Evolutionary conservation across 192 early-diverging fungal genomes (phyloP).

Genomic region (Coemansia sp.): DNA sequence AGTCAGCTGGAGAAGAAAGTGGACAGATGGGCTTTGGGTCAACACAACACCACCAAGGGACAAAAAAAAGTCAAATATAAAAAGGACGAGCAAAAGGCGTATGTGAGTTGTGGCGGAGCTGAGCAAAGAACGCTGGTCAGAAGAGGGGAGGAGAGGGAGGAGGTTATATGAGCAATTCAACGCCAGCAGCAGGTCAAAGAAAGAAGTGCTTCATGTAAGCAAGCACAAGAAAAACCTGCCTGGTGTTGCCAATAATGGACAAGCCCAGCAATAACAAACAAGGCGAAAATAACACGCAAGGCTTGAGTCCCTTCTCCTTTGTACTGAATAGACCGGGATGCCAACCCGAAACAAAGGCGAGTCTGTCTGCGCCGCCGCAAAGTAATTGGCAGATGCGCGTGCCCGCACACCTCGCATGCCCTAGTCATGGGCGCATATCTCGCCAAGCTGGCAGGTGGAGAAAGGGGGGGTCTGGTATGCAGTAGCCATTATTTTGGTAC

Average conservation of each 20-base stretch:
- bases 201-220: constrained; percentile 8
- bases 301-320: neutral
- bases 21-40: neutral
- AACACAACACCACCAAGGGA: constrained; percentile 7
- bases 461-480: neutral
- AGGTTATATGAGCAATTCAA: constrained; percentile 1
- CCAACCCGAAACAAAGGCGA: constrained; percentile 1
- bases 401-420: neutral
- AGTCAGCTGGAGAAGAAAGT: neutral
- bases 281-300: constrained; percentile 3
- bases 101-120: neutral
- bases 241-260: neutral
- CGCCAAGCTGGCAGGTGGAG: neutral
- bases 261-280: constrained; percentile 9
- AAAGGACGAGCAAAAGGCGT: constrained; percentile 10
- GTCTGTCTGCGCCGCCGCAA: constrained; percentile 1
- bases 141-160: constrained; percentile 11
- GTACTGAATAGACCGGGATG: neutral
- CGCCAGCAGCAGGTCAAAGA: neutral
- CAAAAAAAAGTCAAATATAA: constrained; percentile 21
- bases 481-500: constrained; percentile 1
- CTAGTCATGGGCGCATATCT: constrained; percentile 4
- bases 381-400: constrained; percentile 1
- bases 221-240: neutral
- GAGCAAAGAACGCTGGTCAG: constrained; percentile 10